A percentile compares a stretch with the other conserved stretches of the same genome.
Conservation (phyloP, 2,329 filamentous ascomycete genomes). For the Sclerotinia spermophila region DNA sequence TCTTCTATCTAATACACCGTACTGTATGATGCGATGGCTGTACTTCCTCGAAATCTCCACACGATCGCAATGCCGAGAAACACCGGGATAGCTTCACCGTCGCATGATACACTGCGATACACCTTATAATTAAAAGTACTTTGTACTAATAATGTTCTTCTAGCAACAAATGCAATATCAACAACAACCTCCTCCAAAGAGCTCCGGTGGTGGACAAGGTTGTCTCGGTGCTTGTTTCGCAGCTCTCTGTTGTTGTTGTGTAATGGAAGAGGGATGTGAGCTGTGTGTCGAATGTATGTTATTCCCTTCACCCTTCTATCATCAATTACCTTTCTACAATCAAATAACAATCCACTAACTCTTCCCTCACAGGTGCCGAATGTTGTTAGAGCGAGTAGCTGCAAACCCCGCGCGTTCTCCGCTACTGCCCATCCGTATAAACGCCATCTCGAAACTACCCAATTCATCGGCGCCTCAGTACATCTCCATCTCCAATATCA, state of each 20-base stretch:
- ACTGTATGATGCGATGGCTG: not conserved
- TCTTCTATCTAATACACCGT: not conserved
- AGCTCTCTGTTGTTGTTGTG: constrained; percentile 49
- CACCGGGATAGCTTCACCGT: not conserved
- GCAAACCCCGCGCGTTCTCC: not conserved
- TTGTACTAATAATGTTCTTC: constrained; percentile 25
- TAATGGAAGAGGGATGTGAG: constrained; percentile 50
- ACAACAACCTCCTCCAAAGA: constrained; percentile 41
- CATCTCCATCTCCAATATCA: not conserved
- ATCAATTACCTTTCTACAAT: not conserved
- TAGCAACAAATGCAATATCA: constrained; percentile 44
- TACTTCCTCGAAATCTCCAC: not conserved
- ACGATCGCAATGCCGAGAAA: not conserved
- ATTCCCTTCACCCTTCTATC: not conserved
- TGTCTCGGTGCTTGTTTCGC: constrained; percentile 48
- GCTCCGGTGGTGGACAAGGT: constrained; percentile 40
- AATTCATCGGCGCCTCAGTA: not conserved
- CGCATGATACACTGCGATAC: not conserved
- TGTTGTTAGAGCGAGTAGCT: constrained; percentile 6
- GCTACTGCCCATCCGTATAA: not conserved
- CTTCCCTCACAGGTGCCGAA: constrained; percentile 8
- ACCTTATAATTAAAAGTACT: not conserved
- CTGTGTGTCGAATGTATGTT: constrained; percentile 45
- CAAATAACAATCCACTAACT: not conserved
- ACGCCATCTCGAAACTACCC: not conserved